phyloP scores from a whole-genome alignment of 1,139 yeast genomes.

The Diutina scorzettiae region DNA sequence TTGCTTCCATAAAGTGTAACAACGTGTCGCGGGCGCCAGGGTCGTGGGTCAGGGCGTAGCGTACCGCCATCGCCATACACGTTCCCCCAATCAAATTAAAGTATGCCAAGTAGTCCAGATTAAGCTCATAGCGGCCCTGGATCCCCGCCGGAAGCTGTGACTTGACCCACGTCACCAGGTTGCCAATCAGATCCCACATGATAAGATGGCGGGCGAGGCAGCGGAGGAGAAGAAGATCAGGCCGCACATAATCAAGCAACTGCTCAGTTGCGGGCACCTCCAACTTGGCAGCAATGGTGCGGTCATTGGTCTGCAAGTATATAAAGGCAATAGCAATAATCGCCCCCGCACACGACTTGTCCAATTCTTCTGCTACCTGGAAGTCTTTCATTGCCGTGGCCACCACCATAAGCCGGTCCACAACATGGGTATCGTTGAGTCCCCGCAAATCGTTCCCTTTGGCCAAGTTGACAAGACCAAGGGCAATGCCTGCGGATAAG shows the following conservation, averaged over 20 bases:
- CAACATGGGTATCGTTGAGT: conserved; percentile 55
- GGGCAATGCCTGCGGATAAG: conserved; percentile 76
- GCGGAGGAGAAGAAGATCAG: conserved; percentile 64
- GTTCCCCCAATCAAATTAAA: conserved; percentile 67
- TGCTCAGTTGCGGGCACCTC: conserved; percentile 51
- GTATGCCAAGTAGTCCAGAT: conserved; percentile 54
- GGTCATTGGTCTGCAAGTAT: conserved; percentile 56
- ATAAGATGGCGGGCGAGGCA: conserved; percentile 59
- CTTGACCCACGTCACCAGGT: conserved; percentile 48
- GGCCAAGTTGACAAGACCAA: conserved; percentile 82
- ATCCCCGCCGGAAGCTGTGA: conserved; percentile 39
- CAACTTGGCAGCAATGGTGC: conserved; percentile 50
- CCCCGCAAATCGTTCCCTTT: conserved; percentile 56
- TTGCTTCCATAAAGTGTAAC: conserved; percentile 48
- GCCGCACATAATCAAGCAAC: conserved; percentile 61
- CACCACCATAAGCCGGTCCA: conserved; percentile 50
- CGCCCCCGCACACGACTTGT: conserved; percentile 75
- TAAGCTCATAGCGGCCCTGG: conserved; percentile 16
- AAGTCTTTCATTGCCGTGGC: conserved; percentile 58
- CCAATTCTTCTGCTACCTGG: conserved; percentile 53
- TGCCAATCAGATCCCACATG: conserved; percentile 62
- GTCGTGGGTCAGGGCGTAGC: conserved; percentile 63
- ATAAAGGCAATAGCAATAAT: conserved; percentile 65
- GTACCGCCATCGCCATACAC: conserved; percentile 64
- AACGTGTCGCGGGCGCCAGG: conserved; percentile 43